Percentiles rank a stretch among this genome's conserved stretches.
These are phyloP conservation scores for Acacia concinna DNA, from an alignment of 331 rosid species.

Conservation along the genomic window DNA sequence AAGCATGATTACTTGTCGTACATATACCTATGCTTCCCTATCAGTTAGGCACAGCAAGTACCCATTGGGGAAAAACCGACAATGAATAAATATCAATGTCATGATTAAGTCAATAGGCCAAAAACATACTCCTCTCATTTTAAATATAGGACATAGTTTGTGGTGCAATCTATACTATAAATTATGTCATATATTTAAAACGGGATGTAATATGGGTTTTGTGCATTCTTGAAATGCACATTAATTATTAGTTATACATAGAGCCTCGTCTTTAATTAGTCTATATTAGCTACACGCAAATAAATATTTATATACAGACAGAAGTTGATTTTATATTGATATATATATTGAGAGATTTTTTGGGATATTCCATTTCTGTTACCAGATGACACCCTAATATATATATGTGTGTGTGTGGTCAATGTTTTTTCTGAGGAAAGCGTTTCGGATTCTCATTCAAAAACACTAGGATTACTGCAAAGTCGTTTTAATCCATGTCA, in stretches of 20 bases:
- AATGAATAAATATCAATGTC: background rate
- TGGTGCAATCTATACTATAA: too few species aligned
- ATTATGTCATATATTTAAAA: too few species aligned
- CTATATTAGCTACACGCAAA: too few species aligned
- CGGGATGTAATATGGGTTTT: too few species aligned
- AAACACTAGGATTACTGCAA: background rate
- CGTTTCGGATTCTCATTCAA: background rate
- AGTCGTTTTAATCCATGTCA: background rate
- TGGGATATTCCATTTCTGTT: background rate
- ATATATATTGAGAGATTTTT: background rate
- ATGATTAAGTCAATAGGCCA: background rate
- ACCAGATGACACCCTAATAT: too few species aligned
- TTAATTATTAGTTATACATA: too few species aligned
- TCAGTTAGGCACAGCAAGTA: background rate
- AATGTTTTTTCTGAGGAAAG: background rate
- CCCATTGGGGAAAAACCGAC: background rate
- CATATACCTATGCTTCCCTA: background rate
- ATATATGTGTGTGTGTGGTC: background rate
- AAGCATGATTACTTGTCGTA: background rate
- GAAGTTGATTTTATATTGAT: too few species aligned
- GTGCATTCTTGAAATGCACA: background rate
- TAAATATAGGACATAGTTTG: too few species aligned
- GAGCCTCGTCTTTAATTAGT: too few species aligned
- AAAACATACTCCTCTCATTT: too few species aligned
- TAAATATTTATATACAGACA: too few species aligned